Percentiles rank a stretch among this genome's conserved stretches.
These are phyloP conservation scores for Bipolaris gigantea DNA, from an alignment of 2,329 filamentous ascomycete species.

Conservation along the genomic window DNA sequence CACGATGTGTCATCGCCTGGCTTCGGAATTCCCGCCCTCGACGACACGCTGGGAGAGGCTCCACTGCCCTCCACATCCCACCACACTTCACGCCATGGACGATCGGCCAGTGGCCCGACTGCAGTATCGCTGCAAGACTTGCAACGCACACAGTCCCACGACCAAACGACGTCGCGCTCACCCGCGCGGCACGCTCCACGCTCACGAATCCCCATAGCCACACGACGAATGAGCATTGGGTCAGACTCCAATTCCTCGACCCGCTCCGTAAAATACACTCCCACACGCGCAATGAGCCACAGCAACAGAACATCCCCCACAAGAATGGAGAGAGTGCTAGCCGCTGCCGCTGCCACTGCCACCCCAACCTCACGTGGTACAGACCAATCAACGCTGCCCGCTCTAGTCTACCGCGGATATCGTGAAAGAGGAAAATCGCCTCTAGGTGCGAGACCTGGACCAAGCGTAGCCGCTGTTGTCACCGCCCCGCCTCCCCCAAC, in stretches of 20 bases:
- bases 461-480: conserved; percentile 36
- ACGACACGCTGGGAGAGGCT: conserved; percentile 16
- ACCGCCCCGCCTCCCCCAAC: conserved; percentile 33
- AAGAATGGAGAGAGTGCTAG: conserved; percentile 23
- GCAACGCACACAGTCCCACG: conserved; percentile 16
- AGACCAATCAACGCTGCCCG: conserved; percentile 27
- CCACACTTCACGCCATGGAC: conserved; percentile 21
- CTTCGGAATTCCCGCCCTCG: conserved; percentile 38
- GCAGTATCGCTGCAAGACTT: conserved; percentile 17
- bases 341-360: conserved; percentile 6
- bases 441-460: conserved; percentile 22
- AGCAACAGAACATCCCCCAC: conserved; percentile 36
- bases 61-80: conserved; percentile 20
- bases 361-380: conserved; percentile 12
- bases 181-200: conserved; percentile 31
- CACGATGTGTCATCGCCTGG: conserved; percentile 37
- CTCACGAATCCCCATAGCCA: conserved; percentile 40
- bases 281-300: conserved; percentile 23
- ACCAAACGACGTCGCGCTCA: conserved; percentile 14
- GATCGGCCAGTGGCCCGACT: conserved; percentile 24
- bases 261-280: conserved; percentile 37
- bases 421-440: conserved; percentile 39
- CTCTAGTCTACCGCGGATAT: conserved; percentile 38
- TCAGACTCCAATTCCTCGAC: conserved; percentile 43
- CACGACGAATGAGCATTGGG: conserved; percentile 36